These are phyloP conservation scores for Aspergillus sp. DNA, from an alignment of 2,329 filamentous ascomycete genomes.

Conservation along the genomic window DNA sequence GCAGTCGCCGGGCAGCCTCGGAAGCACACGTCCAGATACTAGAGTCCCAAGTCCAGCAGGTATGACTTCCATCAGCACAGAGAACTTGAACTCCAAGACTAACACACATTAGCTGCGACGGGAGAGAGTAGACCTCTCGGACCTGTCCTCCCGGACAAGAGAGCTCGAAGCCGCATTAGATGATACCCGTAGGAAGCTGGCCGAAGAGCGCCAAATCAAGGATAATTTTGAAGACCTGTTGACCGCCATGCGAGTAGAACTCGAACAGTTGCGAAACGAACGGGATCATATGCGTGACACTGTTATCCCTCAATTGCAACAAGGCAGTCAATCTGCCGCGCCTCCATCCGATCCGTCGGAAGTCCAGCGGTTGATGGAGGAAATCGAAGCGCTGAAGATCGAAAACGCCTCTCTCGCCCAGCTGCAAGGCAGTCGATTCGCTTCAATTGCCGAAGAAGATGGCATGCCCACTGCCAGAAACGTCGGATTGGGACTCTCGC, in stretches of 20 bases:
- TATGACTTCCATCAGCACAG: conserved; percentile 34
- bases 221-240: conserved; percentile 93
- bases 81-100: neutral
- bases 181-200: conserved; percentile 76
- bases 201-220: conserved; percentile 83
- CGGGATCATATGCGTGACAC: conserved; percentile 82
- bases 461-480: conserved; percentile 47
- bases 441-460: conserved; percentile 63
- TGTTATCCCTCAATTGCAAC: conserved; percentile 74
- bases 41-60: conserved; percentile 72
- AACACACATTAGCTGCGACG: conserved; percentile 40
- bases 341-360: conserved; percentile 45
- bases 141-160: conserved; percentile 61
- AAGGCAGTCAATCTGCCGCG: conserved; percentile 29
- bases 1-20: conserved; percentile 70
- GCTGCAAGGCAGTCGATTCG: conserved; percentile 53
- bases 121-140: conserved; percentile 56
- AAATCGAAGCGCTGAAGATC: conserved; percentile 67
- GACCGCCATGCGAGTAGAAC: conserved; percentile 76
- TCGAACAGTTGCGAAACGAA: conserved; percentile 81
- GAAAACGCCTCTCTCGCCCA: conserved; percentile 51
- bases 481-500: conserved; percentile 56
- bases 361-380: conserved; percentile 77
- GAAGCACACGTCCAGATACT: conserved; percentile 83
- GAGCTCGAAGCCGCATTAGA: conserved; percentile 81